Percentiles rank a stretch among this genome's conserved stretches.
phyloP scores from a whole-genome alignment of 2,329 filamentous ascomycete species.

The Stromatinia cepivora region DNA sequence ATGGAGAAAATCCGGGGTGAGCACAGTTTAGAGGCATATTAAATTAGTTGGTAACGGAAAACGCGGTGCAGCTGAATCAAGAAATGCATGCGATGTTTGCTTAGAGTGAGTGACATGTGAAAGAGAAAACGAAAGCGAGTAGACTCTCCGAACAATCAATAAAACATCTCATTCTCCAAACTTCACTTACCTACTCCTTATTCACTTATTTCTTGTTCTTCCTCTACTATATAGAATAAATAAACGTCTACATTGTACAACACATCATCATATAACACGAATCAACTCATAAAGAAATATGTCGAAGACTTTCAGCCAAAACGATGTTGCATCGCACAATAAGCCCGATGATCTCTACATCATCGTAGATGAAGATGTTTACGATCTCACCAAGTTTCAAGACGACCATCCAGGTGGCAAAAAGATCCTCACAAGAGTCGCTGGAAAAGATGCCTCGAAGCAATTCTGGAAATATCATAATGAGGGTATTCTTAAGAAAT shows the following conservation, averaged over 20 bases:
- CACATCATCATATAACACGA: background rate
- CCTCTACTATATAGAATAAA: background rate
- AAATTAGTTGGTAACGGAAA: conserved; percentile 6
- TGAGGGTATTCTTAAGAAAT: conserved; percentile 53
- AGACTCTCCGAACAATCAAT: background rate
- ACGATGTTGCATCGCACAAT: conserved; percentile 90
- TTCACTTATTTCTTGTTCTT: background rate
- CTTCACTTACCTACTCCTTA: background rate
- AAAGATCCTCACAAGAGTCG: conserved; percentile 40
- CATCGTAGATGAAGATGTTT: conserved; percentile 91
- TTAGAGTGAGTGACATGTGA: conserved; percentile 21
- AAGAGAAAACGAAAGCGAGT: conserved; percentile 13
- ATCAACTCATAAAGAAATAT: conserved; percentile 50
- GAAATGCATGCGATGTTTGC: conserved; percentile 1
- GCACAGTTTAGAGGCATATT: background rate
- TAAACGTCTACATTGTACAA: background rate
- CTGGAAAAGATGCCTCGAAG: conserved; percentile 42
- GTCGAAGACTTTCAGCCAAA: conserved; percentile 81
- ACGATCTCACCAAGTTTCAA: conserved; percentile 87
- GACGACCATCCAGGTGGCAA: conserved; percentile 67
- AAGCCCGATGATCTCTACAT: conserved; percentile 85
- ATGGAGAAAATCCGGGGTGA: conserved; percentile 23
- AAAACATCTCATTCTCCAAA: background rate
- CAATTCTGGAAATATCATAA: conserved; percentile 44
- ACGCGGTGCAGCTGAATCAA: background rate